Base-by-base conservation (phyloP, 2,329 filamentous ascomycete species). In the Hypoxylon sp. region DNA sequence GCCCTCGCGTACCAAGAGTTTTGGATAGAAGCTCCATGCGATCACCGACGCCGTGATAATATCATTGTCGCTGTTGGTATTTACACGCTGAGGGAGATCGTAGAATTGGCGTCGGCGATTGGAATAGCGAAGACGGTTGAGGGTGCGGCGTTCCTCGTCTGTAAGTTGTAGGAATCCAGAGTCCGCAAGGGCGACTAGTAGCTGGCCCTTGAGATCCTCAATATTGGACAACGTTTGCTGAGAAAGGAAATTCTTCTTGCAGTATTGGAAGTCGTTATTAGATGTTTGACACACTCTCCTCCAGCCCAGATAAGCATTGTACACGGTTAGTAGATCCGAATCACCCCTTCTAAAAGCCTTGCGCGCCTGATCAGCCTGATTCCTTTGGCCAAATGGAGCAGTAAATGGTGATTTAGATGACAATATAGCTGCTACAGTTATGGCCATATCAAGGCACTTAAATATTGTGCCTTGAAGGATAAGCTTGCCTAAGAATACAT, bases 401-500 rank as follows among this genome's bases (percentile, higher is more conserved):
- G 95, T 87, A 78, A 98, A 98, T 0, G 95, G 96, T 0, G 94
- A 97, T 78, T 98, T 99, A 29, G 94, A 97, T 1, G 94, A 97
- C 0, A 99, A 82, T 26, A 97, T 95, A 6, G 96, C 95, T 5
- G 97, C 96, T 62, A 97, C 92, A 1, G 94, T 98, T 58, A 98
- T 88, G 14, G 93, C 90, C 78, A 95, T 94, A 80, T 99, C 96
- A 3, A 98, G 86, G 75, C 95, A 98, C 75, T 91, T 92, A 82
- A 98, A 98, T 42, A 97, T 89, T 3, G 90, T 90, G 0, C 94
- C 94, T 37, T 97, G 87, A 3, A 99, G 85, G 50, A 98, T 93
- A 39, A 99, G 87, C 79, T 99, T 99, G 17, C 95, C 95, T 0
- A 99, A 85, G 79, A 97, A 97, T 10, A 98, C 95, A 77, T 99